phyloP scores from a whole-genome alignment of 257 asterid species.

The Solanum pimpinellifolium region DNA sequence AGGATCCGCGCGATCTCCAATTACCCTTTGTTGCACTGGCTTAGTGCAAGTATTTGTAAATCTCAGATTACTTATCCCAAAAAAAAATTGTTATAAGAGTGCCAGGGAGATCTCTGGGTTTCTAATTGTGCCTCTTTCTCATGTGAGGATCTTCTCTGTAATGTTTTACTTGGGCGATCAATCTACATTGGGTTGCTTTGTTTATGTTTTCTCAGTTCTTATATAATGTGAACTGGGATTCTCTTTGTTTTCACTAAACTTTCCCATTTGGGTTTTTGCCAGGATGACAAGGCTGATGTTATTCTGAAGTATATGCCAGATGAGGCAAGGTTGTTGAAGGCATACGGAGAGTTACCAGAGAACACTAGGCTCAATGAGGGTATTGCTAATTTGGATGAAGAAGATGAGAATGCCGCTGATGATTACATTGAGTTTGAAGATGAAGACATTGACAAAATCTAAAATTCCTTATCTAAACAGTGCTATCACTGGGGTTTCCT shows the following conservation, averaged over 20 bases:
- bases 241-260: not conserved
- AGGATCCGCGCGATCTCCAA: not conserved
- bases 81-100: not conserved
- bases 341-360: constrained; percentile 92
- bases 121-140: not conserved
- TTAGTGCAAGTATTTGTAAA: not conserved
- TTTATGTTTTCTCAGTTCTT: not conserved
- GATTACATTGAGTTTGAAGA: constrained; percentile 81
- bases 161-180: not conserved
- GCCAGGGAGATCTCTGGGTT: not conserved
- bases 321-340: constrained; percentile 87
- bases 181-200: not conserved
- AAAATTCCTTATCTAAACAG: constrained; percentile 1
- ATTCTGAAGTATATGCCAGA: constrained; percentile 87
- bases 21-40: not conserved
- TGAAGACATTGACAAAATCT: constrained; percentile 83
- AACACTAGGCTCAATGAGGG: constrained; percentile 78
- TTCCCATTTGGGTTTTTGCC: not conserved
- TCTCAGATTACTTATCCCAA: not conserved
- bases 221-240: not conserved
- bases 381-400: constrained; percentile 58
- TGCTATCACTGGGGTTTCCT: not conserved
- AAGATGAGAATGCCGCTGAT: constrained; percentile 53
- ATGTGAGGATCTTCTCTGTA: not conserved
- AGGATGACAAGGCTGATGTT: constrained; percentile 98